Base-by-base conservation (phyloP, 176 grass and related monocot genomes). In the Carex littledalei region DNA sequence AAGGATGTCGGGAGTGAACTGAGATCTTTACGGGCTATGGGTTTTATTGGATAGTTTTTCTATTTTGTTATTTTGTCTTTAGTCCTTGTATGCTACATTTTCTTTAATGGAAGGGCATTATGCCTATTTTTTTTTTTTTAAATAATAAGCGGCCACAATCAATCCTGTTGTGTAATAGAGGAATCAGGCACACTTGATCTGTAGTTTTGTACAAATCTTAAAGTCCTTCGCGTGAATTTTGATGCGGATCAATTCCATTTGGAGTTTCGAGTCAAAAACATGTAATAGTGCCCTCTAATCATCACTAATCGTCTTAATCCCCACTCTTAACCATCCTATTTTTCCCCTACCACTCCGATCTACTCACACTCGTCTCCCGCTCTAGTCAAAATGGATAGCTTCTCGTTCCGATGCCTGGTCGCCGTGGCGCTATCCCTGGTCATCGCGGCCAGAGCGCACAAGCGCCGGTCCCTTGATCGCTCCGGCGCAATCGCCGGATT, bases 101-200 rank as follows among this genome's bases (percentile, higher is more conserved):
- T 26, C 26, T 26, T 26, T 26, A 26, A 26, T 26, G 26, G 26
- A 26, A 26, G 26, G 26, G 26, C 26, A 26, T 26, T 26, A 26
- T 26, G 26, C 0, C 26, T 26, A 26, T 26, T n/a, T n/a, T n/a
- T n/a, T n/a, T n/a, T n/a, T n/a, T n/a, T n/a, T n/a, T n/a, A n/a
- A 26, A 78, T 99, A 99, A 91, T 99, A 99, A 76, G 91, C 97
- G 12, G 91, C 83, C 85, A 96, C 93, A 88, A 92, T 95, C 67
- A 99, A 88, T 75, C 93, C 97, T 81, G 94, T 99, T 84, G 90
- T 94, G 82, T 99, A 99, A 91, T 57, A 99, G 86, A 50, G 97
- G 96, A 87, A 1, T 29, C 29, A 29, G 29, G 29, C 29, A 29
- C 29, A 29, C 29, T 29, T 29, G 29, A 29, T 29, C 29, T 29